Evolutionary conservation across 2,329 filamentous ascomycete genomes (phyloP).

Genomic region (Scortechinia acanthostroma): DNA sequence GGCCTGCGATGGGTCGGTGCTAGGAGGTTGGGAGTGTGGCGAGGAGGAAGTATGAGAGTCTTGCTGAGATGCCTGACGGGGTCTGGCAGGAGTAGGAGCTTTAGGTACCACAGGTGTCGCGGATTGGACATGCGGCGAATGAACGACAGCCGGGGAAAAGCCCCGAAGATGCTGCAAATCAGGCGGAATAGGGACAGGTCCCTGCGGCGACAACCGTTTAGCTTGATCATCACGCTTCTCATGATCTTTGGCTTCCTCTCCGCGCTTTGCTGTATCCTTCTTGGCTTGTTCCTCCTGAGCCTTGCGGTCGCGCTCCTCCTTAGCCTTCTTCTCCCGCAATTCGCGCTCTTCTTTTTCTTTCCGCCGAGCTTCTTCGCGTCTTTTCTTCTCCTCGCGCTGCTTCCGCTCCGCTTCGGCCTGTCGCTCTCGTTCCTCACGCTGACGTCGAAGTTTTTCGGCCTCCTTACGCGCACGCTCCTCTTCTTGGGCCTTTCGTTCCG

Average conservation of each 20-base stretch:
- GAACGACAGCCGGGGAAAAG: neutral
- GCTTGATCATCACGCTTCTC: constrained; percentile 16
- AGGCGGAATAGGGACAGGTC: neutral
- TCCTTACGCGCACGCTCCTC: constrained; percentile 61
- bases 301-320: neutral
- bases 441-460: neutral
- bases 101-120: neutral
- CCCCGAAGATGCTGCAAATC: constrained; percentile 13
- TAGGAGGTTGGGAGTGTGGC: neutral
- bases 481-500: constrained; percentile 81
- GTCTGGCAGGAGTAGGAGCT: neutral
- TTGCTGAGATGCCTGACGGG: neutral
- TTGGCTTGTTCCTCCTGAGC: too few relatives aligned
- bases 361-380: constrained; percentile 74
- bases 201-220: too few relatives aligned
- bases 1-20: neutral
- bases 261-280: too few relatives aligned
- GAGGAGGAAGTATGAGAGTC: neutral
- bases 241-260: too few relatives aligned
- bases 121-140: neutral
- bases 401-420: constrained; percentile 83
- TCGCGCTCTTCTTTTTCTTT: constrained; percentile 55
- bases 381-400: constrained; percentile 74
- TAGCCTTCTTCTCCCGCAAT: neutral
- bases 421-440: constrained; percentile 65